phyloP scores from a whole-genome alignment of 441 rosid species.

The Melastoma candidum region DNA sequence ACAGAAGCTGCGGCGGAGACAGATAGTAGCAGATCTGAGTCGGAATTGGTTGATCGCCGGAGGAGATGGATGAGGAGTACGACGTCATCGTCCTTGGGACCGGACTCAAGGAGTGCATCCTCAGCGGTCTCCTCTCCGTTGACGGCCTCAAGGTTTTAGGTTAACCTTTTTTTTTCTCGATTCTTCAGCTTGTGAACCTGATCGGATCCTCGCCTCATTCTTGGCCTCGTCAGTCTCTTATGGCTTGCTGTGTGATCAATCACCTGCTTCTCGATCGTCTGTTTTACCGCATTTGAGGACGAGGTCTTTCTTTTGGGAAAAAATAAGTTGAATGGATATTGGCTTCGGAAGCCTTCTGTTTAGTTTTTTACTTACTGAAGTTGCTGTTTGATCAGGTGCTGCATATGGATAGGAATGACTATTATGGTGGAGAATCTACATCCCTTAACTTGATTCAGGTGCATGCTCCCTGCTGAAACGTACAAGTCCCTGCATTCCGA shows the following conservation, averaged over 20 bases:
- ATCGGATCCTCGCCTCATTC: too few species aligned
- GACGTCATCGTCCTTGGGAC: constrained; percentile 15
- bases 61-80: constrained; percentile 14
- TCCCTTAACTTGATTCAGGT: constrained; percentile 87
- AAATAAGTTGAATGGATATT: too few species aligned
- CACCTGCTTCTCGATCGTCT: too few species aligned
- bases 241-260: too few species aligned
- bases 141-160: constrained; percentile 15
- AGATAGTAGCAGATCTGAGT: too few species aligned
- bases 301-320: too few species aligned
- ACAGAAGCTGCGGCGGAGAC: too few species aligned
- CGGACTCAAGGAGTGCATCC: constrained; percentile 19
- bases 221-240: too few species aligned
- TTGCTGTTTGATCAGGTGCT: constrained; percentile 39
- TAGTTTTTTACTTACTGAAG: background rate
- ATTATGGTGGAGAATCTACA: constrained; percentile 85
- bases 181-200: too few species aligned
- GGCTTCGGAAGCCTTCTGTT: too few species aligned
- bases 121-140: constrained; percentile 18
- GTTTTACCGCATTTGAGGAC: too few species aligned
- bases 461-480: background rate
- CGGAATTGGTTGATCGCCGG: background rate
- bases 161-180: too few species aligned
- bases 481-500: background rate
- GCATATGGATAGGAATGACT: constrained; percentile 94